Evolutionary conservation across 2,329 filamentous ascomycete species (phyloP).

Genomic region (Cladophialophora bantiana): DNA sequence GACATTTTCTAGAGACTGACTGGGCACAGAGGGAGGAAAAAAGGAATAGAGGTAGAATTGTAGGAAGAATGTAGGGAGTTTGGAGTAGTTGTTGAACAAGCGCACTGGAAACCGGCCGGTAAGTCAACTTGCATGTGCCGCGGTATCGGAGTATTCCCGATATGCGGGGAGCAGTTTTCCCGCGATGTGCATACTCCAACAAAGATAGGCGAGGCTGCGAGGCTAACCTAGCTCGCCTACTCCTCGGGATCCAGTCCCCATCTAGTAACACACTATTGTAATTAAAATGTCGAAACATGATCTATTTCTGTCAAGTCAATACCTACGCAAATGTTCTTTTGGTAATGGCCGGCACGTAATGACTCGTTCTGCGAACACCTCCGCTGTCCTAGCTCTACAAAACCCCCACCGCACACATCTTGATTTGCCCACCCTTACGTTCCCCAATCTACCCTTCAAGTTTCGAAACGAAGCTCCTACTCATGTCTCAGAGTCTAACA

Average conservation of each 20-base stretch:
- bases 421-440: not conserved
- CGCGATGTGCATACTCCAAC: not conserved
- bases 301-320: not conserved
- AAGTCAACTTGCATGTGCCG: not conserved
- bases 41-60: not conserved
- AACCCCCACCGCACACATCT: not conserved
- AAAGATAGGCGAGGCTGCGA: not conserved
- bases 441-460: not conserved
- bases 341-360: not conserved
- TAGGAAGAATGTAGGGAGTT: not conserved
- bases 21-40: not conserved
- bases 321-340: not conserved
- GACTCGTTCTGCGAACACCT: not conserved
- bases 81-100: not conserved
- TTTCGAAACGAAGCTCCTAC: not conserved
- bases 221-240: no score
- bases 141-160: slow-evolving; percentile 1
- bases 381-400: not conserved
- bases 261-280: no score
- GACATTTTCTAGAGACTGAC: not conserved
- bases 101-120: not conserved
- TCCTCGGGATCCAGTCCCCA: no score
- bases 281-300: not conserved
- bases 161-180: not conserved
- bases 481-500: not conserved